phyloP scores from a whole-genome alignment of 208 protist species.

The Trypanosoma lewisi region DNA sequence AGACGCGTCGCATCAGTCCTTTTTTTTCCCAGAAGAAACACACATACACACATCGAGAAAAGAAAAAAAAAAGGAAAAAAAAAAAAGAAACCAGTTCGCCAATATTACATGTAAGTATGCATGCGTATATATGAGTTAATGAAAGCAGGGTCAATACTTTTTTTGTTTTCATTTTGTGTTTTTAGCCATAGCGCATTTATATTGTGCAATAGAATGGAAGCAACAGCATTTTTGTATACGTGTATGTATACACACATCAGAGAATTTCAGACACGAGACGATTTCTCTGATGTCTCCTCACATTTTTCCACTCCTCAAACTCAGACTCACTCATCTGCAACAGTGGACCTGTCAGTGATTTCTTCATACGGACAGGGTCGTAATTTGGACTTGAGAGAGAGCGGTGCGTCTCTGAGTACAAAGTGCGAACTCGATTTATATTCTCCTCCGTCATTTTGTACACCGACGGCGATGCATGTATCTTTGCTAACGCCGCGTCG shows the following conservation, averaged over 20 bases:
- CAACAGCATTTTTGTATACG: neutral
- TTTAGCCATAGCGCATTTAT: no score
- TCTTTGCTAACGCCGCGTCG: slow-evolving; percentile 36
- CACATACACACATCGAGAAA: neutral
- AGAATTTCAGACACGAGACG: slow-evolving; percentile 48
- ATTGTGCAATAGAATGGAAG: slow-evolving; percentile 13
- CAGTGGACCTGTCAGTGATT: slow-evolving; percentile 59
- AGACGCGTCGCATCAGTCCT: slow-evolving; percentile 13
- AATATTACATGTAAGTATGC: neutral
- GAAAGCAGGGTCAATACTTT: neutral
- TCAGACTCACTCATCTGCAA: slow-evolving; percentile 69
- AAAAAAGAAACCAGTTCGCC: neutral
- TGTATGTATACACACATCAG: slow-evolving; percentile 3
- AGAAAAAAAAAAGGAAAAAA: slow-evolving; percentile 16
- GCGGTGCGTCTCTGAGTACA: slow-evolving; percentile 77
- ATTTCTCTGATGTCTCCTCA: slow-evolving; percentile 50
- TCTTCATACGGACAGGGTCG: slow-evolving; percentile 80
- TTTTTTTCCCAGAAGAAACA: neutral
- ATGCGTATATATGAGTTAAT: neutral
- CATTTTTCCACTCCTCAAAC: slow-evolving; percentile 69
- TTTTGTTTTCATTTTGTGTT: neutral
- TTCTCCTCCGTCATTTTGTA: slow-evolving; percentile 65
- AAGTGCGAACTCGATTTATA: slow-evolving; percentile 48
- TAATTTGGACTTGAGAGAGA: slow-evolving; percentile 78
- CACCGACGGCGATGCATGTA: slow-evolving; percentile 33